Evolutionary conservation across 2,329 filamentous ascomycete species (phyloP).

Genomic region (Sporothrix protearum): DNA sequence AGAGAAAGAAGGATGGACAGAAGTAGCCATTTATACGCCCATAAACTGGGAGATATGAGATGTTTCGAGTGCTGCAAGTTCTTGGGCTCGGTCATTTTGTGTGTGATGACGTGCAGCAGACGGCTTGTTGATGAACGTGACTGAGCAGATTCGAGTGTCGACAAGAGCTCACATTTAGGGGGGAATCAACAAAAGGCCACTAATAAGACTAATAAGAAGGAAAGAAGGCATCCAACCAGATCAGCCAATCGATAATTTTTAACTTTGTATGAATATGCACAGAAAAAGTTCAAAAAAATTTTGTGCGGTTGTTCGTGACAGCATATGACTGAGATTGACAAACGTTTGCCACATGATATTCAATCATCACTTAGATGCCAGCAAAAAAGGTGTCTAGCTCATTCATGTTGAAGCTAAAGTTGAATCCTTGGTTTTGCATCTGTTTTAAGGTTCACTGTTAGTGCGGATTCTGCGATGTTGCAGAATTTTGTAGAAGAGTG

Average conservation of each 20-base stretch:
- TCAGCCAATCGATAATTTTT: neutral
- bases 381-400: slow-evolving; percentile 23
- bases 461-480: neutral
- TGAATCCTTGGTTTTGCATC: slow-evolving; percentile 30
- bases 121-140: neutral
- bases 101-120: too few relatives aligned
- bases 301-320: neutral
- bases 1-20: neutral
- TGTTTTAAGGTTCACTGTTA: slow-evolving; percentile 13
- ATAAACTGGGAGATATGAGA: too few relatives aligned
- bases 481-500: neutral
- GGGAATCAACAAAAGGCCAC: neutral
- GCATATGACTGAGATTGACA: neutral
- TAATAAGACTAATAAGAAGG: neutral
- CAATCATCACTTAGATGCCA: slow-evolving; percentile 11
- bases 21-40: too few relatives aligned
- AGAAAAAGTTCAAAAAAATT: neutral
- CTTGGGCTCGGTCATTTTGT: neutral
- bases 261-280: neutral
- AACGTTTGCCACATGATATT: neutral
- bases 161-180: neutral
- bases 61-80: neutral
- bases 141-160: neutral
- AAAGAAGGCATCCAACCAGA: neutral
- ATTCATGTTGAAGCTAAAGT: slow-evolving; percentile 29